Percentiles rank a stretch among this genome's conserved stretches.
Evolutionary conservation across 1,284 basidiomycete species (phyloP).

Genomic region (Trametes hirsuta): DNA sequence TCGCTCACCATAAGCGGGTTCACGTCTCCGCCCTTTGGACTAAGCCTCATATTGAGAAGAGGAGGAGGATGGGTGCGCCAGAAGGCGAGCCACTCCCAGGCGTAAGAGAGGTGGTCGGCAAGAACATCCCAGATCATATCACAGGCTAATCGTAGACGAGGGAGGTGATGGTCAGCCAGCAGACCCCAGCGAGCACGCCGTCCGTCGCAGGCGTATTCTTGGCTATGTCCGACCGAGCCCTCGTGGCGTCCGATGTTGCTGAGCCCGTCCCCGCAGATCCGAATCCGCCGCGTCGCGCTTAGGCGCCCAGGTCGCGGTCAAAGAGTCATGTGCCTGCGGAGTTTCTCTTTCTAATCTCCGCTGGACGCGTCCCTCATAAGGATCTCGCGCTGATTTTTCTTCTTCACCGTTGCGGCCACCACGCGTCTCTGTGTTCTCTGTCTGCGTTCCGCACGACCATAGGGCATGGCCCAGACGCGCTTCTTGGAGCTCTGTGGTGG

Average conservation of each 20-base stretch:
- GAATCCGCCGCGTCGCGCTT: conserved; percentile 8
- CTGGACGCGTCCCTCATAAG: conserved; percentile 12
- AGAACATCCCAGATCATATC: conserved; percentile 21
- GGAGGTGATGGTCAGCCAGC: background rate
- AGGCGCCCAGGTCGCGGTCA: conserved; percentile 16
- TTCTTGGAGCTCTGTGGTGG: conserved; percentile 44
- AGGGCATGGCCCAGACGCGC: conserved; percentile 45
- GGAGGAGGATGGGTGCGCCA: conserved; percentile 42
- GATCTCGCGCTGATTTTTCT: background rate
- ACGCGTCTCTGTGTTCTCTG: conserved; percentile 50
- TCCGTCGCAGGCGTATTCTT: background rate
- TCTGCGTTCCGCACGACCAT: conserved; percentile 62
- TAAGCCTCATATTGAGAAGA: conserved; percentile 58
- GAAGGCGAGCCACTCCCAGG: conserved; percentile 25
- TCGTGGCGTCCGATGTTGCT: background rate
- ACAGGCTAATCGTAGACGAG: conserved; percentile 5
- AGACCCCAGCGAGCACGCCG: background rate
- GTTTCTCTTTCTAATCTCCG: conserved; percentile 16
- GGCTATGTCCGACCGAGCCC: background rate
- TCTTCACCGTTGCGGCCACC: conserved; percentile 43
- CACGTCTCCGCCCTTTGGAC: conserved; percentile 45
- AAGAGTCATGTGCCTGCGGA: conserved; percentile 23
- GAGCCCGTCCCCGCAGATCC: background rate
- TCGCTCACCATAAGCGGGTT: conserved; percentile 69
- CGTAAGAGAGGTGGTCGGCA: conserved; percentile 24